Evolutionary conservation across 2,329 filamentous ascomycete genomes (phyloP), one percentile per base, ranked within the genome.

Genomic region (Aureobasidium sp.): DNA sequence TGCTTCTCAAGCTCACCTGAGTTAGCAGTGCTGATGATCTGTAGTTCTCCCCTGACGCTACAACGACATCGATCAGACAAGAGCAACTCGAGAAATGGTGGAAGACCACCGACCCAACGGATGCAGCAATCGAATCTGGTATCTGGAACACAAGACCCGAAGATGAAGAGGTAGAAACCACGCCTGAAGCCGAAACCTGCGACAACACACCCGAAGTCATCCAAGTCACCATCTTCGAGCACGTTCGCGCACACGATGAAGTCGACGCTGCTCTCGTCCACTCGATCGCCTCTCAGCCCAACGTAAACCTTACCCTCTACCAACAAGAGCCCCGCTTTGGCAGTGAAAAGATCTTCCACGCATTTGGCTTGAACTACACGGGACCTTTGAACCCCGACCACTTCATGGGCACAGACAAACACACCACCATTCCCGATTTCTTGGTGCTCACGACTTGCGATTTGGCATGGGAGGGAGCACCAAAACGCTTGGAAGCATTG

Each of bases 221-320:
- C 87, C 44, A 51, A 47, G 61, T 63, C 47, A 45, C 53, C 53
- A 36, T 72, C 49, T 61, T 65, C 11, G 70, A 72, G 52, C 65
- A 64, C 9, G 66, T 64, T 9, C 67, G 69, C 17, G 67, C 66
- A n/a, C 69, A 72, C 65, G 70, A 72, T 63, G 70, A 72, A 60
- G 69, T 70, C 31, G 63, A 68, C 22, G 69, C 69, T 11, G 69
- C 69, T 12, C 63, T 72, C 14, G 65, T 72, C 25, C 65, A 71
- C 62, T 61, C 68, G 14, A 67, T 71, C 59, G 70, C 69, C 29
- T 66, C 66, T 8, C 67, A 69, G 25, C 62, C 64, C 8, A 62
- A 63, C 12, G 65, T 64, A 44, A 63, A 67, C 29, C 44, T 72
- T 11, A 62, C 64, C 11, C 62, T 71, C 36, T 71, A 67, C 61